A percentile compares a stretch with the other conserved stretches of the same genome.
Conservation (phyloP, 2,329 filamentous ascomycete genomes). For the Rhynchosporium agropyri region DNA sequence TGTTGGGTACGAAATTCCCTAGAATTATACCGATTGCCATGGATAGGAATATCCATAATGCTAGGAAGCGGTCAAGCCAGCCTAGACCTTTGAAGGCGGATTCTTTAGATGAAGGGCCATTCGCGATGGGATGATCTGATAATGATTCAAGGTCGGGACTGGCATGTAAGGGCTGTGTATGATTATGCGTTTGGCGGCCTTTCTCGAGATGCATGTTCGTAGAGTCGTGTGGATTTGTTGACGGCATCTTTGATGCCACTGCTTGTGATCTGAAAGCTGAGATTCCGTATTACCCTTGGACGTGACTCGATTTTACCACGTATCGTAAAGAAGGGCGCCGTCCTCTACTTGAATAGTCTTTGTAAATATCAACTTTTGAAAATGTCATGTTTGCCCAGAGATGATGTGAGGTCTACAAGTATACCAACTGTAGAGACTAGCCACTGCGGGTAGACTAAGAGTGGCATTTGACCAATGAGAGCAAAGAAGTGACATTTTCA, state of each 20-base stretch:
- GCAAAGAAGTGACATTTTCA: not conserved
- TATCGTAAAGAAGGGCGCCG: not conserved
- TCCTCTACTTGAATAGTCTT: no score
- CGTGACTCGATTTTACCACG: not conserved
- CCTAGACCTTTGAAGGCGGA: slow-evolving; percentile 45
- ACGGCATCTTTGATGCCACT: not conserved
- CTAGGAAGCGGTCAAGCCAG: slow-evolving; percentile 54
- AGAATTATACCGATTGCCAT: slow-evolving; percentile 66
- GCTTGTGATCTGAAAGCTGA: not conserved
- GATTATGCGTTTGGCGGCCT: not conserved
- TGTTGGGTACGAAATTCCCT: slow-evolving; percentile 61
- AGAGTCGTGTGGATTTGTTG: slow-evolving; percentile 2
- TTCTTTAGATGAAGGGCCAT: not conserved
- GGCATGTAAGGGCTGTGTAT: not conserved
- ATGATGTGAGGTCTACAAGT: not conserved
- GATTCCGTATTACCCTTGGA: not conserved
- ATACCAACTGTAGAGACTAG: not conserved
- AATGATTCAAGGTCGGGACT: not conserved
- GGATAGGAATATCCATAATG: slow-evolving; percentile 65
- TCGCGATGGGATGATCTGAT: not conserved
- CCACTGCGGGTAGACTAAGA: not conserved
- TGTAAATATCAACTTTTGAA: no score
- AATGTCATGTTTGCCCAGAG: not conserved
- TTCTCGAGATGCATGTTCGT: not conserved
- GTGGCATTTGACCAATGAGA: not conserved